A percentile compares a stretch with the other conserved stretches of the same genome.
These are phyloP conservation scores for Pichia ethanolica DNA, from an alignment of 805 yeast genomes.

Conservation along the genomic window DNA sequence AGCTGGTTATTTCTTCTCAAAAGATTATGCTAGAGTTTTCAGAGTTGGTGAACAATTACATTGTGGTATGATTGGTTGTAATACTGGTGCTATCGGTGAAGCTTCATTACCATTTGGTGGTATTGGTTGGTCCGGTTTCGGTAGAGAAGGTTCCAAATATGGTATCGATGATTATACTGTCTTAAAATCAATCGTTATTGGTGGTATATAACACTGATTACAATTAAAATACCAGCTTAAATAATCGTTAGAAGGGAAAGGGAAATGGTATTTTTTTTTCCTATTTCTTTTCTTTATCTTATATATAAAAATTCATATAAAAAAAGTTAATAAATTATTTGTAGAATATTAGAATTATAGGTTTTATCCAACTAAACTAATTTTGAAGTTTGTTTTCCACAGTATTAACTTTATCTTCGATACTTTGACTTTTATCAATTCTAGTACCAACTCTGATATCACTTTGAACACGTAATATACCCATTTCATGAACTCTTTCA, in stretches of 20 bases:
- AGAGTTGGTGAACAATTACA: constrained; percentile 61
- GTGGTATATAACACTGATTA: constrained; percentile 20
- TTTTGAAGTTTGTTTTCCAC: constrained; percentile 46
- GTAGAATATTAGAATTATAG: no score
- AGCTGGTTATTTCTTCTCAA: constrained; percentile 68
- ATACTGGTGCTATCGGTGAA: constrained; percentile 66
- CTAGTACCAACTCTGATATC: constrained; percentile 86
- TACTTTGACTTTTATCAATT: constrained; percentile 64
- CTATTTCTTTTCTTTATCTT: neutral
- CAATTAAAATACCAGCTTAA: neutral
- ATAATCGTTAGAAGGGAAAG: no score
- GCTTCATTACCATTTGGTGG: constrained; percentile 75
- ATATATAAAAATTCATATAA: neutral
- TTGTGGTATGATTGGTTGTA: constrained; percentile 77
- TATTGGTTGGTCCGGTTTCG: constrained; percentile 69
- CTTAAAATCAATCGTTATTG: constrained; percentile 57
- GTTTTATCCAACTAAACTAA: neutral
- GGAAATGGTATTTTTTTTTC: neutral
- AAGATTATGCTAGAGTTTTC: constrained; percentile 46
- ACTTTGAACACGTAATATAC: constrained; percentile 73
- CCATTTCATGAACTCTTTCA: constrained; percentile 60
- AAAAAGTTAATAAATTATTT: neutral
- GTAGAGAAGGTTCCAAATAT: constrained; percentile 71
- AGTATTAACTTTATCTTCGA: constrained; percentile 62
- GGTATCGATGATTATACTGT: constrained; percentile 69